Evolutionary conservation across 2,329 filamentous ascomycete species (phyloP).

Genomic region (Myriosclerotinia curreyana): DNA sequence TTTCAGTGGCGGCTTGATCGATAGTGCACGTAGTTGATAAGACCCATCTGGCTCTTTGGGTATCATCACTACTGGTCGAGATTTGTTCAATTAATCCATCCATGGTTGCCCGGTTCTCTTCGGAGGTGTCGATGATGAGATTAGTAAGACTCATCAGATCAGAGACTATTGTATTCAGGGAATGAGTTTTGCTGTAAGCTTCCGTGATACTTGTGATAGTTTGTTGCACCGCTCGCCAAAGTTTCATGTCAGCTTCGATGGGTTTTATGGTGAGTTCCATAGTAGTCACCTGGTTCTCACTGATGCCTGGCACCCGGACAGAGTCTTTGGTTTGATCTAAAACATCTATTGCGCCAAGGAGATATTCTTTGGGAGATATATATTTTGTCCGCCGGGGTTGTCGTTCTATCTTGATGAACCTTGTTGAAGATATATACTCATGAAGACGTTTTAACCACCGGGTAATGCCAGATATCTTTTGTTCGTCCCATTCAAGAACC

Average conservation of each 20-base stretch:
- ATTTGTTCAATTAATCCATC: conserved; percentile 24
- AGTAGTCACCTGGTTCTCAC: not conserved
- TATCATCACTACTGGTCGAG: too few species aligned
- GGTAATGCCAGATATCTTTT: conserved; percentile 75
- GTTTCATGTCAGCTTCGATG: conserved; percentile 30
- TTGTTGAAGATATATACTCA: conserved; percentile 22
- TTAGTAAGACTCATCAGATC: conserved; percentile 83
- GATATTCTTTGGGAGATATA: not conserved
- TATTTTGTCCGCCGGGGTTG: not conserved
- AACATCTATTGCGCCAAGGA: not conserved
- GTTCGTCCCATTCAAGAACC: conserved; percentile 82
- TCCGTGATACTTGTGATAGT: conserved; percentile 65
- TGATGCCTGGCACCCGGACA: not conserved
- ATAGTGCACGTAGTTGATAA: conserved; percentile 38
- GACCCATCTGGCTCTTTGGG: not conserved
- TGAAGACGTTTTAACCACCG: conserved; percentile 71
- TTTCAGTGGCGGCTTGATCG: conserved; percentile 31
- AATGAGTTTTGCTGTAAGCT: conserved; percentile 68
- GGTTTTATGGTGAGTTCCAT: conserved; percentile 35
- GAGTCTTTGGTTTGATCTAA: not conserved
- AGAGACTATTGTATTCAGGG: conserved; percentile 79
- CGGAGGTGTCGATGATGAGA: conserved; percentile 48
- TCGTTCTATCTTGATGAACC: not conserved
- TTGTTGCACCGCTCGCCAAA: conserved; percentile 66
- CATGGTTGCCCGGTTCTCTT: conserved; percentile 27